Conservation (phyloP, 345 rosid genomes). For the Capsella bursapastoris region DNA sequence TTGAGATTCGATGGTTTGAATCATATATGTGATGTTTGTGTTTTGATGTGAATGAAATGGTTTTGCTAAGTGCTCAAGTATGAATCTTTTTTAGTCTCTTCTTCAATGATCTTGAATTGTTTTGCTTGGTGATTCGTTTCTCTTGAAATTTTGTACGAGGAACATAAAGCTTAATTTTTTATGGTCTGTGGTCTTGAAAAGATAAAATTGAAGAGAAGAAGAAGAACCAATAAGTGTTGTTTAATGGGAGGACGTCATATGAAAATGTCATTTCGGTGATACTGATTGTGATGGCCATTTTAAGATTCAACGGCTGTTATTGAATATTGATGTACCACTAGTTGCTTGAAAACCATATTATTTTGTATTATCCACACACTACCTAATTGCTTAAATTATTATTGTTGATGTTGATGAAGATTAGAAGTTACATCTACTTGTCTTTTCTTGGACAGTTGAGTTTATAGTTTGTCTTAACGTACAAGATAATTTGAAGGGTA, state of each 20-base stretch:
- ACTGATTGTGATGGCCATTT: constrained; percentile 35
- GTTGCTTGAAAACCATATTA: constrained; percentile 32
- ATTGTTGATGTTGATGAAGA: constrained; percentile 31
- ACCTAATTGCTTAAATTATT: constrained; percentile 18
- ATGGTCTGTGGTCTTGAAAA: not conserved
- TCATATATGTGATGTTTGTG: not conserved
- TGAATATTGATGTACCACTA: constrained; percentile 3
- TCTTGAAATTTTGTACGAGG: constrained; percentile 1
- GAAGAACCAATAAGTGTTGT: constrained; percentile 18
- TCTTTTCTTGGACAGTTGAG: constrained; percentile 36
- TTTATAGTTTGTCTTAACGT: constrained; percentile 40
- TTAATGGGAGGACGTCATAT: constrained; percentile 27
- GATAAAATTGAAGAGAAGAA: constrained; percentile 10
- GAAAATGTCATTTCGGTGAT: constrained; percentile 30
- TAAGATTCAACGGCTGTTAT: constrained; percentile 38
- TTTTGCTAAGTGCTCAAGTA: not conserved
- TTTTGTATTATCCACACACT: constrained; percentile 33
- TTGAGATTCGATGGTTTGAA: not conserved
- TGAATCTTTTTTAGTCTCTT: not conserved
- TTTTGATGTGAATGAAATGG: constrained; percentile 13
- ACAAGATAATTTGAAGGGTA: constrained; percentile 36
- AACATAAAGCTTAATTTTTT: not conserved
- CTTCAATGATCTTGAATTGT: not conserved
- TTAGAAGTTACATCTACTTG: constrained; percentile 48
- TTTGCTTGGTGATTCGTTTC: not conserved